phyloP scores from a whole-genome alignment of 176 grass and related monocot genomes.

The Chrysopogon serrulatus region DNA sequence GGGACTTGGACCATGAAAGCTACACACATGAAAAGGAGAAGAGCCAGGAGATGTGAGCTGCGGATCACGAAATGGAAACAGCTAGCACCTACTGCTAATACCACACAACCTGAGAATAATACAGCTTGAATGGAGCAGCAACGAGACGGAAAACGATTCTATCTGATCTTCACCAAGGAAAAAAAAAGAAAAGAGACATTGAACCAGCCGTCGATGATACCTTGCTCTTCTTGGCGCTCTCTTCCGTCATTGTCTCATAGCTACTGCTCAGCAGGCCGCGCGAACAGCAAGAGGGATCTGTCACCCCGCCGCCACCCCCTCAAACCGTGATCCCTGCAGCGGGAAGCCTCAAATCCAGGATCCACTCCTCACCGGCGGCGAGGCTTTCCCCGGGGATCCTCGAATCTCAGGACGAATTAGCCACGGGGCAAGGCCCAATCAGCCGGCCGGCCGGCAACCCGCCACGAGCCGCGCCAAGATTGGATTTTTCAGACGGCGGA shows the following conservation, averaged over 20 bases:
- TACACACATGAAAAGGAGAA: constrained; percentile 25
- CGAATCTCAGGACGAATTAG: constrained; percentile 5
- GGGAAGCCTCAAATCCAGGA: constrained; percentile 17
- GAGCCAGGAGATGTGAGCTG: neutral
- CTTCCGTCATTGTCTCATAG: constrained; percentile 75
- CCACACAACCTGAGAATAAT: constrained; percentile 9
- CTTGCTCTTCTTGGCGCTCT: constrained; percentile 76
- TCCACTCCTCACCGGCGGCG: neutral
- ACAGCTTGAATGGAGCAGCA: constrained; percentile 8
- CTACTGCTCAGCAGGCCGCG: constrained; percentile 28
- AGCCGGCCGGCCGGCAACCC: neutral
- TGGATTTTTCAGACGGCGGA: constrained; percentile 6
- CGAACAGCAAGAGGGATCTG: constrained; percentile 24
- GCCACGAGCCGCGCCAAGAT: constrained; percentile 10
- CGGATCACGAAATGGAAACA: constrained; percentile 13
- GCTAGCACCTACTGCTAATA: neutral
- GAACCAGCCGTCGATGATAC: constrained; percentile 8
- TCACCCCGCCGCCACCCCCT: neutral
- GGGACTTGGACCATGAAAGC: constrained; percentile 90
- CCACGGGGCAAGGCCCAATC: neutral
- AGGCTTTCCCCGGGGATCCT: neutral
- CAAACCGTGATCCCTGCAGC: neutral
- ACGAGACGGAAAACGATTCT: neutral
- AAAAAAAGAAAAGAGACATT: neutral
- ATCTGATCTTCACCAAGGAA: neutral